Conservation (phyloP, 441 rosid genomes). For the Syzygium malaccense region DNA sequence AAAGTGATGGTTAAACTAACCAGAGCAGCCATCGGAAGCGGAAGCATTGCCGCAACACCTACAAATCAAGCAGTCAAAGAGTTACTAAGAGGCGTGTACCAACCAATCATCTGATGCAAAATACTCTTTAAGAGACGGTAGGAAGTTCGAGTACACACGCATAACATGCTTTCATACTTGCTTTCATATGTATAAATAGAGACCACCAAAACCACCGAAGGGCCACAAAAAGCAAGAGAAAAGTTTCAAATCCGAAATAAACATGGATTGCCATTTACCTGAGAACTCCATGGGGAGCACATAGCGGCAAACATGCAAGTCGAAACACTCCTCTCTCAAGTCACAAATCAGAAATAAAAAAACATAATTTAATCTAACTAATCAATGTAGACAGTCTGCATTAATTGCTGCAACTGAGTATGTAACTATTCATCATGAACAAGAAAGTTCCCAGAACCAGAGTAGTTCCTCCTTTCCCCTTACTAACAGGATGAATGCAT, state of each 20-base stretch:
- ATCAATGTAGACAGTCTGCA: background rate
- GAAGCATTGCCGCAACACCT: constrained; percentile 23
- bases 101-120: too few species aligned
- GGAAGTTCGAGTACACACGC: background rate
- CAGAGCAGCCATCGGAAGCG: constrained; percentile 63
- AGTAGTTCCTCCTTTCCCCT: background rate
- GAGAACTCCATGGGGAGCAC: background rate
- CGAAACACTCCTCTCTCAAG: background rate
- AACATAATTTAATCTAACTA: background rate
- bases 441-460: background rate
- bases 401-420: background rate
- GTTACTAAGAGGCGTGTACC: background rate
- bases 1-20: constrained; percentile 68
- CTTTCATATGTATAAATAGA: background rate
- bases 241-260: background rate
- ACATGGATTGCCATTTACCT: background rate
- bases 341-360: background rate
- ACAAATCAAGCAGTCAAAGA: background rate
- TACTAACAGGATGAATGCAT: background rate
- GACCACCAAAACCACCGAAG: background rate
- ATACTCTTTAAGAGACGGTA: background rate
- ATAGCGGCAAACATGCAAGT: background rate
- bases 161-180: background rate
- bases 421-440: background rate
- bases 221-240: background rate